Conservation (phyloP, 495 filamentous ascomycete species). For the Penicillium verhagenii region DNA sequence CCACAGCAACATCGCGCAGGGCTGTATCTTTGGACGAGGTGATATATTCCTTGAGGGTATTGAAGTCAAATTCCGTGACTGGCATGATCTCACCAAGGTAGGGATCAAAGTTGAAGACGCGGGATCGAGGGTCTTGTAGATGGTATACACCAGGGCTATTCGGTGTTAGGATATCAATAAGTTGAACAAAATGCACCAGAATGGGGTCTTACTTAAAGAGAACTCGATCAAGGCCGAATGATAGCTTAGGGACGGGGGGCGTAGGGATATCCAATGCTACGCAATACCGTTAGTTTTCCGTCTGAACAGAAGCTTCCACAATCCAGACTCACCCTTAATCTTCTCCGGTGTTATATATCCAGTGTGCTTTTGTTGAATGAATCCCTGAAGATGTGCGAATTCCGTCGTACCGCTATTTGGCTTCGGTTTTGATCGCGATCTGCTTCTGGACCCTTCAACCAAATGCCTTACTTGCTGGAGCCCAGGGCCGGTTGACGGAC, state of each 20-base stretch:
- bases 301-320: background rate
- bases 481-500: background rate
- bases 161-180: slow-evolving; percentile 9
- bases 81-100: slow-evolving; percentile 92
- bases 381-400: background rate
- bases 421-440: background rate
- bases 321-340: slow-evolving; percentile 17
- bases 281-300: slow-evolving; percentile 14
- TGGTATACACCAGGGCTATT: slow-evolving; percentile 79
- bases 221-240: slow-evolving; percentile 82
- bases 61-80: slow-evolving; percentile 86
- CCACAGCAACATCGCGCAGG: slow-evolving; percentile 62
- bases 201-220: slow-evolving; percentile 71
- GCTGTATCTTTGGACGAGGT: slow-evolving; percentile 81
- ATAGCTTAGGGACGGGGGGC: slow-evolving; percentile 64
- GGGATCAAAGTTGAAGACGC: slow-evolving; percentile 93
- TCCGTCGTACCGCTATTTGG: background rate
- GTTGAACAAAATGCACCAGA: background rate
- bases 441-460: background rate
- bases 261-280: slow-evolving; percentile 52
- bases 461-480: background rate
- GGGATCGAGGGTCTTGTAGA: slow-evolving; percentile 83
- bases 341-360: slow-evolving; percentile 16
- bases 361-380: slow-evolving; percentile 3
- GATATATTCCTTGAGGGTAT: slow-evolving; percentile 76